phyloP scores from a whole-genome alignment of 495 filamentous ascomycete genomes.

The Penicillium lagena region DNA sequence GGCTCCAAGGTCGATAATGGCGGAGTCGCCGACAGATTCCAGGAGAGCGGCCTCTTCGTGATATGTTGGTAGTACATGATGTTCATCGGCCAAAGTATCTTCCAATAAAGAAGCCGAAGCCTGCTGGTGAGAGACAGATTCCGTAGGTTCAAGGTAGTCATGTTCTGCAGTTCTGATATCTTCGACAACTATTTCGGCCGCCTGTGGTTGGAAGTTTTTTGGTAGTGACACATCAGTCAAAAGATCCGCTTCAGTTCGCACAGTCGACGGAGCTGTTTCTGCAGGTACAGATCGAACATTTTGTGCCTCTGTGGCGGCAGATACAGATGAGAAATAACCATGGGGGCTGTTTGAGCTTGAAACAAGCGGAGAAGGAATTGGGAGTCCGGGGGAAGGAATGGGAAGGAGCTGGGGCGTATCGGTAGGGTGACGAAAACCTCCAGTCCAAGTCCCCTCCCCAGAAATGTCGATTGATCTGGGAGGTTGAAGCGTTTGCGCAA shows the following conservation, averaged over 20 bases:
- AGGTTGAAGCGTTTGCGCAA: background rate
- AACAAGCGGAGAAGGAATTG: constrained; percentile 39
- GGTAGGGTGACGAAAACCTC: constrained; percentile 18
- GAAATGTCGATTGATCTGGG: background rate
- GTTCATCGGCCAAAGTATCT: background rate
- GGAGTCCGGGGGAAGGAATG: constrained; percentile 38
- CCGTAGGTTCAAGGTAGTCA: too few species aligned
- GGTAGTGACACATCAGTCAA: too few species aligned
- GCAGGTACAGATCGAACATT: constrained; percentile 2
- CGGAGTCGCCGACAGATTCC: background rate
- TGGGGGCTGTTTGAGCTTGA: constrained; percentile 16
- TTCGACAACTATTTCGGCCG: too few species aligned
- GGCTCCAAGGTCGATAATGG: background rate
- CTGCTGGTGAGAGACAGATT: too few species aligned
- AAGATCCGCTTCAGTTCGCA: background rate
- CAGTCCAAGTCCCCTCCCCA: background rate
- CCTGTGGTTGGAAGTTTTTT: too few species aligned
- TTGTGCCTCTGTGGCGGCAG: constrained; percentile 5
- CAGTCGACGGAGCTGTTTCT: background rate
- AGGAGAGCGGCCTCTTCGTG: background rate
- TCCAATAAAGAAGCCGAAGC: too few species aligned
- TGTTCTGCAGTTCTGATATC: too few species aligned
- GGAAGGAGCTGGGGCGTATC: constrained; percentile 41
- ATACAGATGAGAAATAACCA: constrained; percentile 26
- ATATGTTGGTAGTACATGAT: background rate